Evolutionary conservation across 768 basidiomycete species (phyloP).

Genomic region (Tubosaeta brunneosetosa): DNA sequence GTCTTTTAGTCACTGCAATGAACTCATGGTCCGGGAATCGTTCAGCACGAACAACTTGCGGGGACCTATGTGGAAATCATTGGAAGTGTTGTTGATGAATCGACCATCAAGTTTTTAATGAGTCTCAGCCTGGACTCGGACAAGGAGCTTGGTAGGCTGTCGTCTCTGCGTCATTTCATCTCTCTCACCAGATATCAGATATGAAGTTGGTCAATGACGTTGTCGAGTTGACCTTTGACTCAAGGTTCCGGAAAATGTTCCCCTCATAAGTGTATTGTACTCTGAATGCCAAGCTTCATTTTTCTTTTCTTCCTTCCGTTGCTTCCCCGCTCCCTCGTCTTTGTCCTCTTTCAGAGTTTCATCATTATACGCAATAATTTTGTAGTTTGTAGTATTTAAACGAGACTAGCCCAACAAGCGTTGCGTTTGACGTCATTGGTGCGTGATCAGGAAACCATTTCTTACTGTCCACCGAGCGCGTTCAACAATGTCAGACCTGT

Average conservation of each 20-base stretch:
- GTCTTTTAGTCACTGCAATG: neutral
- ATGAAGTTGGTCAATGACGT: slow-evolving; percentile 59
- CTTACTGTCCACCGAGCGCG: too few relatives aligned
- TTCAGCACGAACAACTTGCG: slow-evolving; percentile 41
- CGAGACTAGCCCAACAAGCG: too few relatives aligned
- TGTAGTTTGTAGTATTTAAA: too few relatives aligned
- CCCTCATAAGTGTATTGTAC: slow-evolving; percentile 11
- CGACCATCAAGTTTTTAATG: slow-evolving; percentile 52
- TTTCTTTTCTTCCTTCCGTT: too few relatives aligned
- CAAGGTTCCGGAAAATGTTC: slow-evolving; percentile 52
- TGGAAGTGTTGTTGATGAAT: slow-evolving; percentile 52
- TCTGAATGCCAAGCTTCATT: too few relatives aligned
- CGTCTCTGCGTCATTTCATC: neutral
- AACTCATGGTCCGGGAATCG: neutral
- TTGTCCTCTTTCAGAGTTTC: too few relatives aligned
- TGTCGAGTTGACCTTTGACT: slow-evolving; percentile 57
- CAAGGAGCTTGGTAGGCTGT: slow-evolving; percentile 53
- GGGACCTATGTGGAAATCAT: slow-evolving; percentile 65
- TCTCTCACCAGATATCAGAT: slow-evolving; percentile 34
- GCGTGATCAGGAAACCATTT: too few relatives aligned
- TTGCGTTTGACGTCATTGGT: too few relatives aligned
- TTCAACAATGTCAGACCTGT: too few relatives aligned
- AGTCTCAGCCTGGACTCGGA: slow-evolving; percentile 50
- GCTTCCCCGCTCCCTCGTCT: too few relatives aligned
- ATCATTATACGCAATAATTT: too few relatives aligned